These are phyloP conservation scores for Elongisporangium undulatum DNA, from an alignment of 352 stramenopile genomes.

Conservation along the genomic window DNA sequence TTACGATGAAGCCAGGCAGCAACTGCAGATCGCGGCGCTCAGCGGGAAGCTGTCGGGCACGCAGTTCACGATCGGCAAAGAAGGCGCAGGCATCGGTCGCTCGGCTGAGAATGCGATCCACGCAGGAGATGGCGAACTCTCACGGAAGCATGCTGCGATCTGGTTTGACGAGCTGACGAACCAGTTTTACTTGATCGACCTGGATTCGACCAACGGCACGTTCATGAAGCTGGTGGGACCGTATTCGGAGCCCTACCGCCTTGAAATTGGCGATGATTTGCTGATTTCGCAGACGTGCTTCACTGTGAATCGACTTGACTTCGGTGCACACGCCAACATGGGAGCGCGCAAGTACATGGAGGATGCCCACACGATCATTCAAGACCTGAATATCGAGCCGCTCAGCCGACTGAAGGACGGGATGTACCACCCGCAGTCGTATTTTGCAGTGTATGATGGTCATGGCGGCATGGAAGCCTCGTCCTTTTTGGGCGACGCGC, in stretches of 20 bases:
- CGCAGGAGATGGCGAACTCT: conserved; percentile 93
- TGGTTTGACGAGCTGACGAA: conserved; percentile 85
- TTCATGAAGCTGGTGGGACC: conserved; percentile 96
- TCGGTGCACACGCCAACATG: conserved; percentile 93
- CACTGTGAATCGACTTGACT: conserved; percentile 96
- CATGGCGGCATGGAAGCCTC: conserved; percentile 94
- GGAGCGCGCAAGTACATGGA: conserved; percentile 95
- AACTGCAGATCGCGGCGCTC: conserved; percentile 47
- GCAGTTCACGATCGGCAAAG: conserved; percentile 78
- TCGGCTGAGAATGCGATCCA: conserved; percentile 91
- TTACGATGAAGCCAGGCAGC: conserved; percentile 49
- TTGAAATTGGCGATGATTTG: conserved; percentile 94
- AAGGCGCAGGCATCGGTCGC: conserved; percentile 84
- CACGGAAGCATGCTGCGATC: conserved; percentile 91
- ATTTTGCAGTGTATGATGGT: conserved; percentile 96
- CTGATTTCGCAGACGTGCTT: conserved; percentile 96
- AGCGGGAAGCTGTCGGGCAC: conserved; percentile 61
- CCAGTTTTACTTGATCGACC: conserved; percentile 80
- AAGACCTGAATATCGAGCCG: conserved; percentile 75
- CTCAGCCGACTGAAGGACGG: conserved; percentile 31
- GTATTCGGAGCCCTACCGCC: conserved; percentile 90
- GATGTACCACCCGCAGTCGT: conserved; percentile 83
- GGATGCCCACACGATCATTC: conserved; percentile 93
- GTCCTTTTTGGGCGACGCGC: conserved; percentile 78
- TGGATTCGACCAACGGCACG: conserved; percentile 90